Conservation (phyloP, 1,284 basidiomycete genomes). For the Wallemia mellicola region DNA sequence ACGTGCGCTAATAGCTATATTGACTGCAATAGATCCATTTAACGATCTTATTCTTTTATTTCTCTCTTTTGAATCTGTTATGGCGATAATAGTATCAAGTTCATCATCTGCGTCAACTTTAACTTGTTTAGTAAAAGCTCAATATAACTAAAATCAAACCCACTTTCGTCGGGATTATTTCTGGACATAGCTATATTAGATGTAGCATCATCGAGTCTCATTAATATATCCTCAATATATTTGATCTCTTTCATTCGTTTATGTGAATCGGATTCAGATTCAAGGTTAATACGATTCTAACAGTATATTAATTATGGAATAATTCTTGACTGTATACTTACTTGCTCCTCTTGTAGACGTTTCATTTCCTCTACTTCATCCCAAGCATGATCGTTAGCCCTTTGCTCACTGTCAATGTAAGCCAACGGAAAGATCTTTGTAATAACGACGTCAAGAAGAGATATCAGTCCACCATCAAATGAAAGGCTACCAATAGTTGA, state of each 20-base stretch:
- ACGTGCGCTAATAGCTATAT: background rate
- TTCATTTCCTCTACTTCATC: background rate
- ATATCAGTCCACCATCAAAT: conserved; percentile 46
- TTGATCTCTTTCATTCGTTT: background rate
- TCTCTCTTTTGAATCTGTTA: background rate
- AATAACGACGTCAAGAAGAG: conserved; percentile 44
- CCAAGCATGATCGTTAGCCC: background rate
- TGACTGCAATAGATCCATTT: background rate
- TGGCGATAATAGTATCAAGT: background rate
- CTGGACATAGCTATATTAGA: background rate
- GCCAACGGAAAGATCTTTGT: conserved; percentile 24
- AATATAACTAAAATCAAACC: background rate
- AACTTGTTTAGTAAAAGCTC: background rate
- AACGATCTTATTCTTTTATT: background rate
- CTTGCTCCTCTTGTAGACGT: background rate
- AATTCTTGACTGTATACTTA: background rate
- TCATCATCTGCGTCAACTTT: background rate
- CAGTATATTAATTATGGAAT: background rate
- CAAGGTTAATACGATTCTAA: background rate
- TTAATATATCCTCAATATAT: background rate
- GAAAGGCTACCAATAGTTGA: conserved; percentile 50
- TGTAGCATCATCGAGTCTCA: background rate
- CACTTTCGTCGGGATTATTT: background rate
- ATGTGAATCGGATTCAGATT: background rate
- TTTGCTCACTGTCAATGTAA: conserved; percentile 9